Evolutionary conservation across 805 yeast genomes (phyloP).

Genomic region (Cyberlindnera japonica): DNA sequence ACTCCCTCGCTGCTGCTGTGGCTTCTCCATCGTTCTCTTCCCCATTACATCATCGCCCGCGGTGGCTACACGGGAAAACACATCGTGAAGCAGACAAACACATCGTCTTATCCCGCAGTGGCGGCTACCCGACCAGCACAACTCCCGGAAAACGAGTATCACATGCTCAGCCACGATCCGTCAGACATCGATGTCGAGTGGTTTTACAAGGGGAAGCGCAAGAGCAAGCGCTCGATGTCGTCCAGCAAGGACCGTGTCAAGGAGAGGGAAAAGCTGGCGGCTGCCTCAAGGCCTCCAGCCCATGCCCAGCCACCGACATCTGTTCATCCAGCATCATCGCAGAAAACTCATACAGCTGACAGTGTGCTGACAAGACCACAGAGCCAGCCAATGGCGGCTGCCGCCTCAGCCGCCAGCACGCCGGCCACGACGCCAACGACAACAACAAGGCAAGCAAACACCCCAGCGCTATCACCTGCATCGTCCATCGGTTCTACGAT

Average conservation of each 20-base stretch:
- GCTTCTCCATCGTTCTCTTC: background rate
- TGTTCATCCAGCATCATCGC: background rate
- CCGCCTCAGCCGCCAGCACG: no score
- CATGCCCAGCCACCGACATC: slow-evolving; percentile 1
- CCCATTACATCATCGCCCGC: background rate
- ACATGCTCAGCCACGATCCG: slow-evolving; percentile 14
- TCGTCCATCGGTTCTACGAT: slow-evolving; percentile 17
- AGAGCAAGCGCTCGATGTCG: slow-evolving; percentile 30
- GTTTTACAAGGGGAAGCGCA: slow-evolving; percentile 75
- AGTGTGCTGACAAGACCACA: background rate
- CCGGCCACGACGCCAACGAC: no score
- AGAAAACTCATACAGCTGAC: background rate
- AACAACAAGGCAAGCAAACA: background rate
- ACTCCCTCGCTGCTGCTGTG: no score
- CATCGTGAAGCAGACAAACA: background rate
- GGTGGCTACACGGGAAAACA: background rate
- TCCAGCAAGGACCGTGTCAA: slow-evolving; percentile 16
- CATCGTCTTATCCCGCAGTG: background rate
- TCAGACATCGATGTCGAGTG: slow-evolving; percentile 67
- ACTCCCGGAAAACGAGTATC: background rate
- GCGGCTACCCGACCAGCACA: background rate
- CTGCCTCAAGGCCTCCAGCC: no score
- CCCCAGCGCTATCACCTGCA: slow-evolving; percentile 10
- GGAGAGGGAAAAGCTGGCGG: slow-evolving; percentile 10
- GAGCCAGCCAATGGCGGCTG: background rate